phyloP scores from a whole-genome alignment of 805 yeast genomes.

The Ascoidea tarda region DNA sequence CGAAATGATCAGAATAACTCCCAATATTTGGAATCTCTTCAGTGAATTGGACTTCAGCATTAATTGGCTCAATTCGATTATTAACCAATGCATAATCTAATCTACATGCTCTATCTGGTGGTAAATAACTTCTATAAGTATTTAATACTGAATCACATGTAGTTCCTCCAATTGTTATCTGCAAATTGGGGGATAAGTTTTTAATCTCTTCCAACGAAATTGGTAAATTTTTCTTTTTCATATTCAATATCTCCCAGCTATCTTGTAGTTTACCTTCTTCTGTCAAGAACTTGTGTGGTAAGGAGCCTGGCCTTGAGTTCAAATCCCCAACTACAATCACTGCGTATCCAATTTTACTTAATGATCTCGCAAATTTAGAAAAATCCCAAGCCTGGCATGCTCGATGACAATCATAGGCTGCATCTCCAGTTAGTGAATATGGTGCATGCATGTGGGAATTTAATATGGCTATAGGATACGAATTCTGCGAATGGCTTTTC shows the following conservation, averaged over 20 bases:
- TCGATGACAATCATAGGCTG: constrained; percentile 80
- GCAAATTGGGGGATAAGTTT: constrained; percentile 38
- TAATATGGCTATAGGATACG: constrained; percentile 56
- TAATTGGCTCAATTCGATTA: constrained; percentile 27
- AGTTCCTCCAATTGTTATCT: constrained; percentile 60
- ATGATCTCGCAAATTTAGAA: constrained; percentile 44
- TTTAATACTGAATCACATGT: constrained; percentile 84
- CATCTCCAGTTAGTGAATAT: constrained; percentile 69
- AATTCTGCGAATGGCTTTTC: constrained; percentile 30
- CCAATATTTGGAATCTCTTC: constrained; percentile 55
- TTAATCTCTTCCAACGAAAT: constrained; percentile 23
- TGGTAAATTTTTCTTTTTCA: constrained; percentile 1
- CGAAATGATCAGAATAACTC: constrained; percentile 90
- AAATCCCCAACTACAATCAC: constrained; percentile 88
- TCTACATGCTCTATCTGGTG: constrained; percentile 62
- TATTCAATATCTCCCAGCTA: constrained; percentile 2
- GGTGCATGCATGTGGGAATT: constrained; percentile 98
- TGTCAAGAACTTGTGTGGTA: constrained; percentile 67
- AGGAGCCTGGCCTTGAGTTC: constrained; percentile 76
- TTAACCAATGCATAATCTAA: constrained; percentile 84
- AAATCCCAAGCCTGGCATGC: constrained; percentile 97
- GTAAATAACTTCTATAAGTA: constrained; percentile 58
- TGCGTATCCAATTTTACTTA: constrained; percentile 65
- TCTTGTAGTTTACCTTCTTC: constrained; percentile 44
- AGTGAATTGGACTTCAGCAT: constrained; percentile 64